Evolutionary conservation across 352 stramenopile genomes (phyloP).

Genomic region (Peronosclerospora sorghi): DNA sequence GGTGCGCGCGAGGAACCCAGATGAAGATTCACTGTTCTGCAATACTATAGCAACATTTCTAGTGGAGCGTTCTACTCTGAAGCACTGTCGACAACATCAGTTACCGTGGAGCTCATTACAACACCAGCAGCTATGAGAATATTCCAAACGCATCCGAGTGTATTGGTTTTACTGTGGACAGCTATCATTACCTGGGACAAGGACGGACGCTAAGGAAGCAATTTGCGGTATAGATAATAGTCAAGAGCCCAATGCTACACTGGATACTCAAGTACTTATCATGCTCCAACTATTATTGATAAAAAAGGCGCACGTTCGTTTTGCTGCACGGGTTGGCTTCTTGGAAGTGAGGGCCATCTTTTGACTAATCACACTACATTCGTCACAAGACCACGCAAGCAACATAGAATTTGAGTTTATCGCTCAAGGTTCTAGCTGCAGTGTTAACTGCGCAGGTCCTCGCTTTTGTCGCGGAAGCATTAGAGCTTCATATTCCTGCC

Average conservation of each 20-base stretch:
- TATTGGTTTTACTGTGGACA: conserved; percentile 40
- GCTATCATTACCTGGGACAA: conserved; percentile 30
- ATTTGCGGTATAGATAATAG: conserved; percentile 56
- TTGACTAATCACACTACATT: conserved; percentile 72
- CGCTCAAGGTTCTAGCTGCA: conserved; percentile 39
- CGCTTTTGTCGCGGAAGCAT: conserved; percentile 37
- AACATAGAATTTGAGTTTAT: conserved; percentile 49
- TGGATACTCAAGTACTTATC: conserved; percentile 6
- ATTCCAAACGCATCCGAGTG: conserved; percentile 19
- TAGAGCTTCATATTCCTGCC: conserved; percentile 29
- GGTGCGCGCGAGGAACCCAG: conserved; percentile 21
- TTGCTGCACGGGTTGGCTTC: conserved; percentile 56
- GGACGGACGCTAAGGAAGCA: conserved; percentile 27
- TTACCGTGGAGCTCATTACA: conserved; percentile 47
- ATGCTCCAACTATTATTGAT: conserved; percentile 41
- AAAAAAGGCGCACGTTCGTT: conserved; percentile 18
- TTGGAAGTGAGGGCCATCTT: conserved; percentile 46
- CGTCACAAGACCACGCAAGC: conserved; percentile 12
- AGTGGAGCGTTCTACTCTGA: conserved; percentile 25
- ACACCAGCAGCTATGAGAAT: conserved; percentile 4
- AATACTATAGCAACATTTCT: conserved; percentile 27
- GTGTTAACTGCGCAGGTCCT: conserved; percentile 26
- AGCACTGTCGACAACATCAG: conserved; percentile 23
- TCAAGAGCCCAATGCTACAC: conserved; percentile 39
- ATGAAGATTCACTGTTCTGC: conserved; percentile 19